phyloP scores from a whole-genome alignment of 2,329 filamentous ascomycete species.

The Sphaerostilbella broomeana region DNA sequence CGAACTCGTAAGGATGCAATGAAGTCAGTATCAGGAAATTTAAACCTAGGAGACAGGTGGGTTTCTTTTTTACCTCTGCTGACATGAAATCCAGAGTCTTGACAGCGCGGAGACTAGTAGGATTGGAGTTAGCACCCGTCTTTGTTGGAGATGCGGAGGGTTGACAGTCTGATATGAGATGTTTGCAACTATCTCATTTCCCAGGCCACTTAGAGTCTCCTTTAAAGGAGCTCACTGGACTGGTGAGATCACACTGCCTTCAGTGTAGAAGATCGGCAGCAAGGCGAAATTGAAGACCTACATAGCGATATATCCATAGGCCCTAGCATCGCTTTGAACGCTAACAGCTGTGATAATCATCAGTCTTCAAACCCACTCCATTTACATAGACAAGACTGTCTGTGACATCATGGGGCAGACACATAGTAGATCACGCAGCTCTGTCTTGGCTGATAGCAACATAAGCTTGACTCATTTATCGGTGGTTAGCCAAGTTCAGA shows the following conservation, averaged over 20 bases:
- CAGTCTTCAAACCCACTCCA: not conserved
- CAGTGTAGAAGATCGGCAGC: not conserved
- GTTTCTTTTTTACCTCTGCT: constrained; percentile 32
- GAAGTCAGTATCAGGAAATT: not conserved
- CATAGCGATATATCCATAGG: constrained; percentile 27
- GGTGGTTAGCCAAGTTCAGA: constrained; percentile 1
- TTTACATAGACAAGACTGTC: not conserved
- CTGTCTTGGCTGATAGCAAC: constrained; percentile 25
- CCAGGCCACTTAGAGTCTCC: not conserved
- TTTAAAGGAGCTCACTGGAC: not conserved
- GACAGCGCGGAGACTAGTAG: constrained; percentile 30
- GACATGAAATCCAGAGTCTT: constrained; percentile 55
- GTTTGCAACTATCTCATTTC: not conserved
- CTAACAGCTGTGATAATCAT: constrained; percentile 29
- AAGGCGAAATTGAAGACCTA: constrained; percentile 9
- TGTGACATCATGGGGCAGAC: constrained; percentile 9
- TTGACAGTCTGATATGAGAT: not conserved
- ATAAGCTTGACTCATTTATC: constrained; percentile 17
- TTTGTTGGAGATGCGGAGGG: not conserved
- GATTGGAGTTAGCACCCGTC: constrained; percentile 8
- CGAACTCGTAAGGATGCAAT: constrained; percentile 57
- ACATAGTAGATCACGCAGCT: not conserved
- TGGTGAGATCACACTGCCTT: constrained; percentile 8
- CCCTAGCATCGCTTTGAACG: constrained; percentile 23
- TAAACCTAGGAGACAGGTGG: not conserved